Conservation (phyloP, 2,329 filamentous ascomycete genomes). For the Calonectria leucothoes region DNA sequence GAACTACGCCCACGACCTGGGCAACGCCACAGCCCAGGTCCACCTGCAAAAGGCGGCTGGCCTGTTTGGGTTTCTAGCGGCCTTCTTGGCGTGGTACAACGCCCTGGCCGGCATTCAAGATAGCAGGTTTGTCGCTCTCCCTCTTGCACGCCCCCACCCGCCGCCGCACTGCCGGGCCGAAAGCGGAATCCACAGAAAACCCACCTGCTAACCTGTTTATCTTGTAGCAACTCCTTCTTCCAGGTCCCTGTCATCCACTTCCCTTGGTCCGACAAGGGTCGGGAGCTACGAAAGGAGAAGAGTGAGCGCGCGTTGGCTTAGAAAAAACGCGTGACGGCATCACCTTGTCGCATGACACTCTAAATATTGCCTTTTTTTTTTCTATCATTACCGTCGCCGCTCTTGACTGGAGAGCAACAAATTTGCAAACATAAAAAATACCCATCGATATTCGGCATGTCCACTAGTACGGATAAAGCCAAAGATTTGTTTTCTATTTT, state of each 20-base stretch:
- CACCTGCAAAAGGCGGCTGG: constrained; percentile 77
- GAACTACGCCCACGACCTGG: constrained; percentile 68
- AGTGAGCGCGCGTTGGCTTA: constrained; percentile 41
- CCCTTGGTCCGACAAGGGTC: constrained; percentile 88
- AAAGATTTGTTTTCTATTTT: not conserved
- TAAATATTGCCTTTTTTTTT: constrained; percentile 24
- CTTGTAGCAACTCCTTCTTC: constrained; percentile 83
- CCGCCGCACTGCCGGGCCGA: not conserved
- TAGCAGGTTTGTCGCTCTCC: constrained; percentile 61
- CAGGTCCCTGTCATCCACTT: constrained; percentile 93
- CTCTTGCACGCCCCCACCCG: not conserved
- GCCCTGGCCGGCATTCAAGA: constrained; percentile 86
- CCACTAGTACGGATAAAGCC: constrained; percentile 10
- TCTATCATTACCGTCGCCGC: constrained; percentile 2
- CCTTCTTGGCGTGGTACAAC: constrained; percentile 90
- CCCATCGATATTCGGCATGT: constrained; percentile 10
- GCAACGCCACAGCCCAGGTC: constrained; percentile 56
- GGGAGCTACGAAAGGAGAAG: constrained; percentile 65
- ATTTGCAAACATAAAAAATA: not conserved
- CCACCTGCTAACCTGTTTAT: constrained; percentile 47
- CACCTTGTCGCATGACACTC: constrained; percentile 29
- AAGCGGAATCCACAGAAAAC: not conserved
- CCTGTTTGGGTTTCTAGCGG: constrained; percentile 82
- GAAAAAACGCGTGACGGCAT: constrained; percentile 16
- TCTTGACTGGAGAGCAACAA: constrained; percentile 11